phyloP scores from a whole-genome alignment of 2,329 filamentous ascomycete species.

The Claviceps pusilla region DNA sequence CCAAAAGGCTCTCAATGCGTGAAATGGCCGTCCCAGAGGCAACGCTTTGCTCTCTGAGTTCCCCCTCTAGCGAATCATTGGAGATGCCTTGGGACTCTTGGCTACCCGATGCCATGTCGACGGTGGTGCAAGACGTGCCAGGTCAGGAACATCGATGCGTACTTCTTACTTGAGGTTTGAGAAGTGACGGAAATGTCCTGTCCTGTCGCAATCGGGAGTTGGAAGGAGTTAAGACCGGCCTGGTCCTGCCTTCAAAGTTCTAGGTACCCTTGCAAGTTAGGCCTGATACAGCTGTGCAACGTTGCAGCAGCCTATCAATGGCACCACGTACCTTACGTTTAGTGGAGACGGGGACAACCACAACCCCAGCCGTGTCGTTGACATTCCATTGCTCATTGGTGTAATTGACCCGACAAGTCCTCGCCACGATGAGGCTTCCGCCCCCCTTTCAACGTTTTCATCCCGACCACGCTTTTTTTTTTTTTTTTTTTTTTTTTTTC shows the following conservation, averaged over 20 bases:
- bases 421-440: neutral
- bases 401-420: neutral
- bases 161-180: neutral
- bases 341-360: neutral
- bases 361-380: too few species aligned
- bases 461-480: neutral
- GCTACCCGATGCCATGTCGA: neutral
- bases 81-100: neutral
- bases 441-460: neutral
- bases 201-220: neutral
- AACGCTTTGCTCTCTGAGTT: neutral
- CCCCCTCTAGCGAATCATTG: neutral
- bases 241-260: too few species aligned
- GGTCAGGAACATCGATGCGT: neutral
- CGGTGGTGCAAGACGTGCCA: neutral
- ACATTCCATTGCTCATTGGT: neutral
- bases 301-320: neutral
- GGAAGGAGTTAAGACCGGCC: neutral
- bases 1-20: slow-evolving; percentile 22
- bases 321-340: neutral
- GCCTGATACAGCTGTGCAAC: too few species aligned
- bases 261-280: too few species aligned
- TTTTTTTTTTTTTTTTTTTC: too few species aligned
- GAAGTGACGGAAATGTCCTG: neutral
- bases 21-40: slow-evolving; percentile 3